Percentiles rank a stretch among this genome's conserved stretches.
Evolutionary conservation across 305 asterid species (phyloP).

Genomic region (Striga hermonthica): DNA sequence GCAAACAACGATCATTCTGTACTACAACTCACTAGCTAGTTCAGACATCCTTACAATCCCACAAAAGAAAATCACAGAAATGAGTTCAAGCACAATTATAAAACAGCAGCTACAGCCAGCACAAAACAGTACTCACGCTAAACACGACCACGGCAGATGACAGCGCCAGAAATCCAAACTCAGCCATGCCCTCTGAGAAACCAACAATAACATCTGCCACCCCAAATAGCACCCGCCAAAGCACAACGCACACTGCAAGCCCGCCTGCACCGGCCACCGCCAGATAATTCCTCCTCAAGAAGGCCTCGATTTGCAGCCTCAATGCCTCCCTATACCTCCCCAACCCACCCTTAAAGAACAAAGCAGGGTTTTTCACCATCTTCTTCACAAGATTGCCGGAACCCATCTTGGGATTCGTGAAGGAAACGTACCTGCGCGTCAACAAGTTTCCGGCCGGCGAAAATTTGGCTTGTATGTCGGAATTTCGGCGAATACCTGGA

Average conservation of each 20-base stretch:
- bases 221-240: conserved; percentile 85
- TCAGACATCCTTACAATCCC: conserved; percentile 2
- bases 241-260: conserved; percentile 63
- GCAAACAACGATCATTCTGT: background rate
- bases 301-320: conserved; percentile 77
- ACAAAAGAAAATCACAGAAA: conserved; percentile 23
- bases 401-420: conserved; percentile 40
- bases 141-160: conserved; percentile 79
- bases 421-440: conserved; percentile 59
- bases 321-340: conserved; percentile 65
- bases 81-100: background rate
- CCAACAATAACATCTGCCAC: conserved; percentile 70
- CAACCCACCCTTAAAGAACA: conserved; percentile 40
- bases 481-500: conserved; percentile 35
- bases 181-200: conserved; percentile 91
- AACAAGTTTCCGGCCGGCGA: conserved; percentile 30
- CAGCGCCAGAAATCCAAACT: conserved; percentile 89
- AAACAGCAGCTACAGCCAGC: conserved; percentile 2
- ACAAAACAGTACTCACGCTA: conserved; percentile 59
- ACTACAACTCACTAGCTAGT: background rate
- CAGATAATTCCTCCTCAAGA: conserved; percentile 79
- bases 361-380: conserved; percentile 44
- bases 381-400: conserved; percentile 40
- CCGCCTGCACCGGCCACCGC: conserved; percentile 70
- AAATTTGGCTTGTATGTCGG: conserved; percentile 33